Conservation (phyloP, 345 rosid genomes). For the Salix viminalis region DNA sequence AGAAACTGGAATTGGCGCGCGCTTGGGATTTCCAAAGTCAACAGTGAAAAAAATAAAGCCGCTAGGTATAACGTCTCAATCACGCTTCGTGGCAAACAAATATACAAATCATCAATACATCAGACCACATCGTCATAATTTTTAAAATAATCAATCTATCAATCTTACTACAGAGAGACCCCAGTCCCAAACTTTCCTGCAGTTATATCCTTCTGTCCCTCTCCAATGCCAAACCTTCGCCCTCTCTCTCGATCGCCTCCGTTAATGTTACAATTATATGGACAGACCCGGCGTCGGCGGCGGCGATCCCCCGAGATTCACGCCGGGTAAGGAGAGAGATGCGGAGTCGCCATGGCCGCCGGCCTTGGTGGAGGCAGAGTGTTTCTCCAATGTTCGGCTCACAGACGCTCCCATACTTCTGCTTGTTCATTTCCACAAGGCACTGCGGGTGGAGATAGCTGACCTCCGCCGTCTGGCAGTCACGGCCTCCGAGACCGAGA, state of each 20-base stretch:
- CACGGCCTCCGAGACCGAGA: constrained; percentile 28
- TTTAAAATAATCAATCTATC: neutral
- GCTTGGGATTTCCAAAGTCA: constrained; percentile 3
- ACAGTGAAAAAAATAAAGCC: neutral
- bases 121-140: neutral
- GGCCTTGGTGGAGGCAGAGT: neutral
- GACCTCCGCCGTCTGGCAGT: constrained; percentile 46
- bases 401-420: constrained; percentile 61
- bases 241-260: constrained; percentile 21
- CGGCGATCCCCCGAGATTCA: constrained; percentile 22
- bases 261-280: constrained; percentile 28
- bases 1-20: neutral
- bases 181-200: neutral
- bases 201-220: constrained; percentile 22
- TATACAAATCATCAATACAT: constrained; percentile 13
- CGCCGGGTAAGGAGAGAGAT: constrained; percentile 32
- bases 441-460: constrained; percentile 51
- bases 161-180: neutral
- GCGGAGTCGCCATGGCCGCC: constrained; percentile 14
- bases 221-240: constrained; percentile 35
- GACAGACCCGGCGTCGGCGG: neutral
- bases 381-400: constrained; percentile 32
- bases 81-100: constrained; percentile 24
- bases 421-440: constrained; percentile 63
- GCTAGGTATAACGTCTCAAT: constrained; percentile 40